Base-by-base conservation (phyloP, 495 filamentous ascomycete species). In the Tuber calosporum region DNA sequence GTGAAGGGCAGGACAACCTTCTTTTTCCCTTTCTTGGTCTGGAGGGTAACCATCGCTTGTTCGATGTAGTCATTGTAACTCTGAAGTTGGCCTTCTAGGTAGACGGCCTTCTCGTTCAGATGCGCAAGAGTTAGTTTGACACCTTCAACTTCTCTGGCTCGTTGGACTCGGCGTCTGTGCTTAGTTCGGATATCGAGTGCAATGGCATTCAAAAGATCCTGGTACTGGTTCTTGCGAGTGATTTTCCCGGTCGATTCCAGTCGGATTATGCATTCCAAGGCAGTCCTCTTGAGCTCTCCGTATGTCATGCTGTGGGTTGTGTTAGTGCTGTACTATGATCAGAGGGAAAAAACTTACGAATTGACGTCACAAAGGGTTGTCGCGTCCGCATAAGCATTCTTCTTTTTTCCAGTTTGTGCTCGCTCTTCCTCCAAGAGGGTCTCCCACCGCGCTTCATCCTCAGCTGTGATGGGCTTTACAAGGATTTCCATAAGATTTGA, bases 41-140 rank as follows among this genome's bases (percentile, higher is more conserved):
- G 96, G 69, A 99, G 87, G n/a, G 96, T 98, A 70, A 94, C 87
- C 93, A 99, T 97, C 30, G 95, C 93, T 82, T 97, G 94, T 85
- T 99, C 95, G 79, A 99, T 97, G 82, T 97, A 98, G 83, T 98
- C 93, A 81, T 99, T 97, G 85, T 97, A 99, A 75, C 89, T 93
- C 85, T 97, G 96, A 62, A 97, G 87, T 83, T 98, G 96, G 75
- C 92, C 89, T 79, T 99, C 96, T 1, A 99, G 87, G 84, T 93
- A 98, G 68, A 87, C 86, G 37, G 95, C 93, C 83, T 99, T 97
- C 77, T 96, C 92, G 82, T 93, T 91, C 70, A 99, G 85, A 75
- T 94, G 91, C 13, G 85, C 85, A 40, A 97, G 88, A 7, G 95
- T 99, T 76, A 92, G 84, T 30, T 91, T 88, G 58, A 97, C 92